phyloP scores from a whole-genome alignment of 108 stramenopile species.

The Phaeodactylum tricornutum region DNA sequence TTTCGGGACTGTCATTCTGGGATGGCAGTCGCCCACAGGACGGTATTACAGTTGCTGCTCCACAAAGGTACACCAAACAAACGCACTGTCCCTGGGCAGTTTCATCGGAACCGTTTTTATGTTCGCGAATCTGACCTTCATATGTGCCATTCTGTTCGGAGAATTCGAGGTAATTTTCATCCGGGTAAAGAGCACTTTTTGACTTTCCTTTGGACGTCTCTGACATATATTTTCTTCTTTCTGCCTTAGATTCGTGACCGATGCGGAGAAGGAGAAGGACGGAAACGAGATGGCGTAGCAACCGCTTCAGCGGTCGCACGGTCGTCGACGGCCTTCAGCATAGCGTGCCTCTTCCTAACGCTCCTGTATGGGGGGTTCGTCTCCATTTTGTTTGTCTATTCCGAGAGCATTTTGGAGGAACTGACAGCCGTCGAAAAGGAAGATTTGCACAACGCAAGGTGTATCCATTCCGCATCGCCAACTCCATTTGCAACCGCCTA shows the following conservation, averaged over 20 bases:
- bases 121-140: conserved; percentile 78
- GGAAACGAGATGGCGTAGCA: conserved; percentile 14
- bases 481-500: no score
- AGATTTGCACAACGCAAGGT: no score
- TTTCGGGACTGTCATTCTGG: conserved; percentile 73
- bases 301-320: conserved; percentile 25
- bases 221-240: background rate
- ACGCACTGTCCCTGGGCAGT: conserved; percentile 65
- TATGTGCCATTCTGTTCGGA: conserved; percentile 67
- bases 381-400: conserved; percentile 39
- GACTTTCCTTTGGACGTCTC: conserved; percentile 1
- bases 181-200: background rate
- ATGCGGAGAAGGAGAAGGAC: conserved; percentile 30
- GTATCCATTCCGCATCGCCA: no score
- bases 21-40: conserved; percentile 66
- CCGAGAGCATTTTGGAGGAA: conserved; percentile 49
- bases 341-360: conserved; percentile 79
- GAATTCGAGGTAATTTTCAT: conserved; percentile 62
- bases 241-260: conserved; percentile 9
- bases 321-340: conserved; percentile 60
- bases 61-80: conserved; percentile 64
- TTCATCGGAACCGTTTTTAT: conserved; percentile 77
- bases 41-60: conserved; percentile 71
- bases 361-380: conserved; percentile 69
- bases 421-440: conserved; percentile 45